Conservation (phyloP, 106 monocot genomes). For the Vanilla planifolia region DNA sequence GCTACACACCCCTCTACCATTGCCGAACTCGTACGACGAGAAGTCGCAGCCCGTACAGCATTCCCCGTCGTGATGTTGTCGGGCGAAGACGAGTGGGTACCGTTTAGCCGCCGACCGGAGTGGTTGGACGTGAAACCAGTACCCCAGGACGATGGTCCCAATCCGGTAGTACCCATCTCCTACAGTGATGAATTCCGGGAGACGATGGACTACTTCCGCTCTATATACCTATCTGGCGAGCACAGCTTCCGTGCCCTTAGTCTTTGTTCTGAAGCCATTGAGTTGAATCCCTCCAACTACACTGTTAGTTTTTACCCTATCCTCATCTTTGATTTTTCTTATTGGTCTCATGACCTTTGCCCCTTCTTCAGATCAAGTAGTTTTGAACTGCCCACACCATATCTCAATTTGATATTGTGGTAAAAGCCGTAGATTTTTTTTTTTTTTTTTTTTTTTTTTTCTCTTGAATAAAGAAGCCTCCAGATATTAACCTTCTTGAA, state of each 20-base stretch:
- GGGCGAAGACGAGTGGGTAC: slow-evolving; percentile 37
- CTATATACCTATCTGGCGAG: slow-evolving; percentile 74
- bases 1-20: no score
- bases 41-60: no score
- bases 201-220: slow-evolving; percentile 97
- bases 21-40: no score
- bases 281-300: slow-evolving; percentile 86
- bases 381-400: no score
- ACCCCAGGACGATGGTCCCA: slow-evolving; percentile 88
- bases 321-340: no score
- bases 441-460: no score
- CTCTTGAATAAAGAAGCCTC: no score
- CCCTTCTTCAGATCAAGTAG: no score
- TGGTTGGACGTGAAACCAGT: slow-evolving; percentile 86
- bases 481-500: no score
- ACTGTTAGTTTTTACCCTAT: slow-evolving; percentile 59
- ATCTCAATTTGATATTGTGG: no score
- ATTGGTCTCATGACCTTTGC: no score
- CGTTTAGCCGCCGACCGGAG: slow-evolving; percentile 51
- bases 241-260: slow-evolving; percentile 55
- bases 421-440: no score
- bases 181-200: slow-evolving; percentile 82
- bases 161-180: slow-evolving; percentile 82
- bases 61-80: slow-evolving; percentile 15
- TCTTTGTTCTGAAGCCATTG: slow-evolving; percentile 66